Base-by-base conservation (phyloP, 169 alveolate genomes). In the Plasmodium cynomolgi region DNA sequence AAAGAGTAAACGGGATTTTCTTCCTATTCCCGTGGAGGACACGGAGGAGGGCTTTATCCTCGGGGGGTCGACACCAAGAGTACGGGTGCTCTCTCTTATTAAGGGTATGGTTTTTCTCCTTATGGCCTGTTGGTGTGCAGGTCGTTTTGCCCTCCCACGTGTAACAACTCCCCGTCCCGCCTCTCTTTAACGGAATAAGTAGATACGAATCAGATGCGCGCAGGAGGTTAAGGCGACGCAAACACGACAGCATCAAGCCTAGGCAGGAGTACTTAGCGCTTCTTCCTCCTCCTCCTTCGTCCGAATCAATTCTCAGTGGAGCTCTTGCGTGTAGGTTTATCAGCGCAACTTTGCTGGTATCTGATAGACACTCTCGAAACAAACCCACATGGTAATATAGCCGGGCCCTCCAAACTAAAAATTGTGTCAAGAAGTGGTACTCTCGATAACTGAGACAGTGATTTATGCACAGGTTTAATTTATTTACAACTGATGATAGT, bases 401-500 rank as follows among this genome's bases (percentile, higher is more conserved):
- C 13, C 95, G 80, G 20, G 95, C 90, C 56, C 95, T 62, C 95
- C 95, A 90, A 15, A 90, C 11, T 41, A 90, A 81, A 90, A 62
- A 81, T 20, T 81, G 26, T 39, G 39, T 26, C 56, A 90, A 81
- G 54, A 41, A 81, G 50, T 90, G 68, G 74, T 90, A 90, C 34
- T 62, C 33, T 3, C 95, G 90, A 90, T 90, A 44, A 8, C 50
- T 17, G 44, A 90, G 73, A 23, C 95, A 90, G 74, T 34, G 72
- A 11, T 23, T 6, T 34, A 90, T 81, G 73, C 95, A 90, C 20
- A 17, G 31, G 54, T 81, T 81, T 37, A 90, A 11, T 80, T 68
- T 79, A 3, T 8, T 44, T 68, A 81, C 68, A 11, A 62, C 41
- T 47, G 37, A 26, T 44, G 81, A 41, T 17, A 90, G 33, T n/a